Evolutionary conservation across 2,329 filamentous ascomycete genomes (phyloP).

Genomic region (Cucurbitaria berberidis): DNA sequence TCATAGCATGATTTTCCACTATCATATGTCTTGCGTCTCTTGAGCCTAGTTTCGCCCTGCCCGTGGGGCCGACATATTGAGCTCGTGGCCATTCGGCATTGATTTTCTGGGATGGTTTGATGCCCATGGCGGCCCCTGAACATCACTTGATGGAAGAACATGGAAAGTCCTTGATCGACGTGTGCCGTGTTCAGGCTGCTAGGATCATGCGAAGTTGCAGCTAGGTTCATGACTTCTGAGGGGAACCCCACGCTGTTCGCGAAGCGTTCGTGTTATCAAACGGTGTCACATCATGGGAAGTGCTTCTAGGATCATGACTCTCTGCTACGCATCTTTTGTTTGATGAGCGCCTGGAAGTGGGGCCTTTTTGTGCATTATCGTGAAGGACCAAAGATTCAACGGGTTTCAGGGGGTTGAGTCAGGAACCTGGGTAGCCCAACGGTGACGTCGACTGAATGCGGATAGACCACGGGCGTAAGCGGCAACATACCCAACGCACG

Average conservation of each 20-base stretch:
- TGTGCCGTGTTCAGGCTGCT: neutral
- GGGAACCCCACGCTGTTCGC: conserved; percentile 6
- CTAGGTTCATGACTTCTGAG: conserved; percentile 8
- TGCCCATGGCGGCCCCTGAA: conserved; percentile 11
- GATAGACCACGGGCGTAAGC: conserved; percentile 4
- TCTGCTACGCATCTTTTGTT: conserved; percentile 10
- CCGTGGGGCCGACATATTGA: conserved; percentile 3
- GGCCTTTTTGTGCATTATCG: conserved; percentile 7
- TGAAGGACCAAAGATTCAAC: conserved; percentile 28
- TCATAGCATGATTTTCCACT: conserved; percentile 15
- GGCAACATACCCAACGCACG: conserved; percentile 22
- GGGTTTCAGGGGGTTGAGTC: conserved; percentile 25
- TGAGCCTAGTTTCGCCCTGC: conserved; percentile 17
- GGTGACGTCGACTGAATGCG: conserved; percentile 9
- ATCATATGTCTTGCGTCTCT: conserved; percentile 27
- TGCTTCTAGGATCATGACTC: conserved; percentile 14
- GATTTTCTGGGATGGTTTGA: conserved; percentile 9
- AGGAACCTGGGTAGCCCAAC: conserved; percentile 4
- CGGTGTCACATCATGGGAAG: conserved; percentile 8
- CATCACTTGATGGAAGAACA: conserved; percentile 9
- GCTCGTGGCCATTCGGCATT: conserved; percentile 9
- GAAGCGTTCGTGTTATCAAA: conserved; percentile 10
- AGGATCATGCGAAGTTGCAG: neutral
- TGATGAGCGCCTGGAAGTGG: conserved; percentile 7
- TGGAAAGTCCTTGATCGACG: conserved; percentile 18